Percentiles rank a stretch among this genome's conserved stretches.
These are phyloP conservation scores for Debaryomyces udenii DNA, from an alignment of 1,139 yeast genomes.

Conservation along the genomic window DNA sequence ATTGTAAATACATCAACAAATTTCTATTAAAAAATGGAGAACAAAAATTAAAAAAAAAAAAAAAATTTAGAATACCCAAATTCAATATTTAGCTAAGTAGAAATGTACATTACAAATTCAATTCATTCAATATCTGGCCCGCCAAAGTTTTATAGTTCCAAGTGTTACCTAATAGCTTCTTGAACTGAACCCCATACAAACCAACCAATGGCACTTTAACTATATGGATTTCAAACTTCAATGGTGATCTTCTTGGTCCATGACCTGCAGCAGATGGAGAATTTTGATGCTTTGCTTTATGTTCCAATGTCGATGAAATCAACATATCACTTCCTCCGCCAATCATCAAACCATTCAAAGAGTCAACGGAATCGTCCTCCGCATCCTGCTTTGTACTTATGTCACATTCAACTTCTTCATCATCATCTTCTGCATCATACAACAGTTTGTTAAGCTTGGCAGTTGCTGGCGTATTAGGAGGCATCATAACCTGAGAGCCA, in stretches of 20 bases:
- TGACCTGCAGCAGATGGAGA: slow-evolving; percentile 30
- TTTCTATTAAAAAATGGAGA: too few relatives aligned
- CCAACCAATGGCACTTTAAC: slow-evolving; percentile 92
- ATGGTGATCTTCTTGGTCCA: slow-evolving; percentile 45
- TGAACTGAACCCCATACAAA: slow-evolving; percentile 91
- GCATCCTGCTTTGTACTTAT: slow-evolving; percentile 28
- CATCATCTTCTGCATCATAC: slow-evolving; percentile 44
- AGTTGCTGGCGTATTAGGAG: slow-evolving; percentile 56
- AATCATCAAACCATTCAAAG: slow-evolving; percentile 49
- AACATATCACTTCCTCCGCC: slow-evolving; percentile 71
- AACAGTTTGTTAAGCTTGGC: slow-evolving; percentile 42
- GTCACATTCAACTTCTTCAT: slow-evolving; percentile 34
- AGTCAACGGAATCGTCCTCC: slow-evolving; percentile 67
- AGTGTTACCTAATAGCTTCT: slow-evolving; percentile 89
- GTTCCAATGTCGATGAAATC: slow-evolving; percentile 61
- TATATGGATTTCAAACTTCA: slow-evolving; percentile 88
- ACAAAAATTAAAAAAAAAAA: too few relatives aligned
- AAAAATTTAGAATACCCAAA: too few relatives aligned
- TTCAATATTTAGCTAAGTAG: too few relatives aligned
- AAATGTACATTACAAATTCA: slow-evolving; percentile 64
- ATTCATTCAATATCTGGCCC: slow-evolving; percentile 76
- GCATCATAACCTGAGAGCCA: slow-evolving; percentile 48
- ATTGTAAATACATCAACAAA: too few relatives aligned
- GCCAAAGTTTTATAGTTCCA: slow-evolving; percentile 97
- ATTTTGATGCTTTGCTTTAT: slow-evolving; percentile 43